Base-by-base conservation (phyloP, 2,329 filamentous ascomycete species). In the Fonsecaea erecta region DNA sequence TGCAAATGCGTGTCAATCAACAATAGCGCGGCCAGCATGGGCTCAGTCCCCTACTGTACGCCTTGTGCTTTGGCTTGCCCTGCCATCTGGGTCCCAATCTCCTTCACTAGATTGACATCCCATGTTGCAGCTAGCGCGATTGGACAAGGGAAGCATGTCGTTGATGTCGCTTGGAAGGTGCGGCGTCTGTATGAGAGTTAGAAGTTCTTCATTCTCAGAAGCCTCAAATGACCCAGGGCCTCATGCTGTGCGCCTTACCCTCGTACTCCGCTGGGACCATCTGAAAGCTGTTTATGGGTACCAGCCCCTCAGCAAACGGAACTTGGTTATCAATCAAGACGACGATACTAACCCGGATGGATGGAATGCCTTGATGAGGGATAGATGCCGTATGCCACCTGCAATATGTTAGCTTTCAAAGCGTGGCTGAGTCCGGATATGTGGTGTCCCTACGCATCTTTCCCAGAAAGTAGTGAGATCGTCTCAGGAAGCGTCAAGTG, bases 91-190 rank as follows among this genome's bases (percentile, higher is more conserved):
- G 85, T 82, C 11, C 91, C 91, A 43, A 92, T 84, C 68, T 90
- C 78, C 65, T 86, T 83, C 18, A 92, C 82, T 35, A 93, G 79
- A 8, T 88, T 82, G 56, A 85, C 83, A 73, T 93, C 90, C 88
- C 89, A 94, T 40, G 90, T 92, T 46, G 90, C 88, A 11, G 90
- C 90, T 48, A 93, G 83, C 0, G 89, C 91, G 62, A 91, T 87
- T 60, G 90, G 90, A 66, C 85, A 87, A 11, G 86, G 85, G 69
- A 88, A 83, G 28, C 48, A 52, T 26, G 48, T 52, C 12, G 48
- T 26, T 12, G 48, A 18, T 26, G 48, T 24, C 26, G 48, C 48
- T 52, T 52, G 48, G 18, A 52, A 52, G 48, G 48, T 52, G 48
- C 48, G 48, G 48, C 48, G 48, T 21, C 48, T 52, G 2, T 2